Evolutionary conservation across 2,329 filamentous ascomycete species (phyloP), one percentile per base, ranked within the genome.

Genomic region (Hypoxylon sp.): DNA sequence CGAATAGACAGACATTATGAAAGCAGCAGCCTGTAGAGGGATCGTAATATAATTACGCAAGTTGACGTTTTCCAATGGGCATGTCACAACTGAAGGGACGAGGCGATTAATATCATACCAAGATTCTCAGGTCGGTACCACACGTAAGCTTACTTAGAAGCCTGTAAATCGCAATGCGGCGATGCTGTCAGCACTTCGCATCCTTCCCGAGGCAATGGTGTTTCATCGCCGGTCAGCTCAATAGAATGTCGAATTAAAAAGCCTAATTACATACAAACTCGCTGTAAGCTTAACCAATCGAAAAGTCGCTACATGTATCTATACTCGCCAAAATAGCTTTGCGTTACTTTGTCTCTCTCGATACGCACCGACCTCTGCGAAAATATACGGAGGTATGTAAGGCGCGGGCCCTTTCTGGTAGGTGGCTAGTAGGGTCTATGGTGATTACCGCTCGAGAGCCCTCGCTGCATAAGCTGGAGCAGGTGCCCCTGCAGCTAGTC

Each of bases 1-100:
- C 5, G 61, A 48, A 27, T 16, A 37, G 12, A 63, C 48, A 16
- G 65, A 67, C 43, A 67, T 70, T 19, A 32, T 48, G n/a, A 30
- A 25, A 23, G 8, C n/a, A 9, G 27, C 21, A 23, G 19, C 37
- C 8, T 30, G 19, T 7, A 41, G 16, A 41, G 7, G 2, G 19
- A 21, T 19, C 14, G 16, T 32, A 19, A 14, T 11, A 14, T 7
- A 41, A 32, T 16, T 45, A 14, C 37, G 11, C 11, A 16, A 54
- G 52, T 32, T 2, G 5, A 23, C 21, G 27, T 27, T 5, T 19
- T 32, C 3, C 16, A 16, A 32, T 23, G 12, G 12, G 21, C 12
- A 9, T 32, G 23, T 25, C 2, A 30, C 14, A 30, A 3, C 23
- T 30, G 19, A 53, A 53, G n/a, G 37, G 27, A 32, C 52, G 9